Conservation (phyloP, 495 filamentous ascomycete species). For the Penicillium chermesinum region DNA sequence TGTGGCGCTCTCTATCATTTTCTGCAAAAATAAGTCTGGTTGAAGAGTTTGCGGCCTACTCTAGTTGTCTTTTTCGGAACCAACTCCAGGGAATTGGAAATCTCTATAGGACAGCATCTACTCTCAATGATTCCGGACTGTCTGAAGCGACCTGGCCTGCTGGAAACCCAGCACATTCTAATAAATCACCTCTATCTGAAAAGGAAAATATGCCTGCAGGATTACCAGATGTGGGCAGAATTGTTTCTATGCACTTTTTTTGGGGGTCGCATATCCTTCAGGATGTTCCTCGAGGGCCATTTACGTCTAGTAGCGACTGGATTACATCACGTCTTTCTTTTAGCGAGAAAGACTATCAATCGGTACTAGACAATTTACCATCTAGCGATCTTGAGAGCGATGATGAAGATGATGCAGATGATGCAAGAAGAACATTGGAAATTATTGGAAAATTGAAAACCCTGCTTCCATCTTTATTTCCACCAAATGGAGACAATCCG, state of each 20-base stretch:
- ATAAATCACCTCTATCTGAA: too few species aligned
- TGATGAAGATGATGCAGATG: neutral
- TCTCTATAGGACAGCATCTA: too few species aligned
- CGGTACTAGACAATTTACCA: conserved; percentile 1
- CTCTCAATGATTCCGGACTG: too few species aligned
- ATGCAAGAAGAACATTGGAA: conserved; percentile 1
- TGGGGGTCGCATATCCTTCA: conserved; percentile 1
- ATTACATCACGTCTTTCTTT: conserved; percentile 2
- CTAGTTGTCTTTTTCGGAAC: neutral
- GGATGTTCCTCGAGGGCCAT: conserved; percentile 4
- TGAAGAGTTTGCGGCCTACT: neutral
- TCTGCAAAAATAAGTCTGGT: neutral
- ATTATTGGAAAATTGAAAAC: neutral
- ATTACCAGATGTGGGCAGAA: conserved; percentile 2
- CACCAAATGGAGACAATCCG: neutral
- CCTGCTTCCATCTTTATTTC: conserved; percentile 1
- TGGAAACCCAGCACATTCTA: too few species aligned
- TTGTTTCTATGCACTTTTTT: conserved; percentile 8
- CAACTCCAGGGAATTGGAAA: conserved; percentile 10
- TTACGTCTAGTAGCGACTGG: conserved; percentile 4
- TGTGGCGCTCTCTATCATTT: neutral
- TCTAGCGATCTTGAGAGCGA: conserved; percentile 5
- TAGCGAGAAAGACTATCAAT: conserved; percentile 1
- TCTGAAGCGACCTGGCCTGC: too few species aligned
- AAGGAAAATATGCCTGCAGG: too few species aligned